Evolutionary conservation across 495 filamentous ascomycete species (phyloP).

Genomic region (Eremomyces bilateralis): DNA sequence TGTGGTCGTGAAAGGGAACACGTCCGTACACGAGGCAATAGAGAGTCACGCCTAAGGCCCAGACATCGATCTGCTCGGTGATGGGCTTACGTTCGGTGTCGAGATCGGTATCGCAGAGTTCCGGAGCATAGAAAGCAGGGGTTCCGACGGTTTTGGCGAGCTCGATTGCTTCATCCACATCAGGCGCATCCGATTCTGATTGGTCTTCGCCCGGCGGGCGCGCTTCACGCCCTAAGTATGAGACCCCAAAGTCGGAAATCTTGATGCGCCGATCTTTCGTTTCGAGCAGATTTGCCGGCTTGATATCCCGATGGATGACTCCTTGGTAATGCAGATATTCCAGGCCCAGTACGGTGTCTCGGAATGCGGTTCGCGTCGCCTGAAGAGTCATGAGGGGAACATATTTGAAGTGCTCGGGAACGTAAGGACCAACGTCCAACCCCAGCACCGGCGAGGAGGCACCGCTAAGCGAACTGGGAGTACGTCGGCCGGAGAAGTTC

Average conservation of each 20-base stretch:
- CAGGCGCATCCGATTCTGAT: constrained; percentile 60
- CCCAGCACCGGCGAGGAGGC: constrained; percentile 32
- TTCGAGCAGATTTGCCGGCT: constrained; percentile 89
- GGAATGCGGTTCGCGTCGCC: constrained; percentile 71
- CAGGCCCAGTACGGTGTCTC: constrained; percentile 80
- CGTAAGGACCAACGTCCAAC: constrained; percentile 38
- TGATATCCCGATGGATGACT: constrained; percentile 96
- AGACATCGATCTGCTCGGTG: constrained; percentile 71
- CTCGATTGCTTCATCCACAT: constrained; percentile 78
- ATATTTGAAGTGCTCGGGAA: constrained; percentile 42
- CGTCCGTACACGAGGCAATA: constrained; percentile 90
- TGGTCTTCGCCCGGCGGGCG: constrained; percentile 41
- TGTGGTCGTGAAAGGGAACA: constrained; percentile 75
- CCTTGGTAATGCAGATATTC: constrained; percentile 95
- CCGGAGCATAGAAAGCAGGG: constrained; percentile 91
- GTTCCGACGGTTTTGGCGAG: constrained; percentile 95
- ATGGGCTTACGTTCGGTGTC: constrained; percentile 31
- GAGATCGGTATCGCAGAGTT: constrained; percentile 70
- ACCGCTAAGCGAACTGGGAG: constrained; percentile 38
- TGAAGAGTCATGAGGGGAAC: constrained; percentile 75
- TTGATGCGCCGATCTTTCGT: constrained; percentile 73
- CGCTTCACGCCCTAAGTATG: constrained; percentile 64
- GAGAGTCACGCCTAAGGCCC: constrained; percentile 88
- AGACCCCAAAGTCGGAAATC: constrained; percentile 99
- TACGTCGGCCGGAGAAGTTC: constrained; percentile 20